phyloP scores from a whole-genome alignment of 1,284 basidiomycete genomes.

The Cryptococcus floricola region DNA sequence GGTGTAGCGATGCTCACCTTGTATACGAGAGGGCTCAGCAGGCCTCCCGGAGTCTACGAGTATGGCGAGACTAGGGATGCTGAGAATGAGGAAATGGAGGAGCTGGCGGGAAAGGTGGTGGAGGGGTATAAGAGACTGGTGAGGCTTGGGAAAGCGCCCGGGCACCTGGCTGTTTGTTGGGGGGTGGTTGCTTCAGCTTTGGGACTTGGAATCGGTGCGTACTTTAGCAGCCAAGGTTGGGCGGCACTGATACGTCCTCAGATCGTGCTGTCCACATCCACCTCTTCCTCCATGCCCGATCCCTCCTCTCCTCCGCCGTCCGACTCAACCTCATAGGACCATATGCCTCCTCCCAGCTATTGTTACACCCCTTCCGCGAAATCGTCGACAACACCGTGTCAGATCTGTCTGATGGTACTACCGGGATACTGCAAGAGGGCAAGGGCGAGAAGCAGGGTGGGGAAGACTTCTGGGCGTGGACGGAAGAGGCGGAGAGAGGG shows the following conservation, averaged over 20 bases:
- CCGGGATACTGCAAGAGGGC: constrained; percentile 22
- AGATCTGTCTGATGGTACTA: constrained; percentile 43
- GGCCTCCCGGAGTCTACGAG: constrained; percentile 46
- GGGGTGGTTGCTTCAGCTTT: constrained; percentile 76
- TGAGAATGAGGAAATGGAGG: constrained; percentile 15
- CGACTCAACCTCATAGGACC: constrained; percentile 89
- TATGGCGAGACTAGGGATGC: constrained; percentile 14
- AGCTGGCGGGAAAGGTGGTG: constrained; percentile 51
- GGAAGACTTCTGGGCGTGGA: constrained; percentile 40
- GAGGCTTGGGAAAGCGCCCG: constrained; percentile 62
- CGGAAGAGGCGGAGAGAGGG: constrained; percentile 37
- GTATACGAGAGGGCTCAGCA: constrained; percentile 73
- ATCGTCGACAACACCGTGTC: constrained; percentile 60
- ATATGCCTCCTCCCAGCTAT: constrained; percentile 83
- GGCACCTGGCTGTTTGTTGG: constrained; percentile 88
- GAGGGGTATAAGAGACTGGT: constrained; percentile 65
- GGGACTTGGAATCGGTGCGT: constrained; percentile 66
- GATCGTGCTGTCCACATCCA: constrained; percentile 68
- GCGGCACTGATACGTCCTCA: constrained; percentile 3
- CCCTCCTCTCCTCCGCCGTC: constrained; percentile 83
- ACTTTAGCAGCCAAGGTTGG: not conserved
- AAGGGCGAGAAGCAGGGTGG: constrained; percentile 22
- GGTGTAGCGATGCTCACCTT: constrained; percentile 89
- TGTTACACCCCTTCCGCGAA: constrained; percentile 66
- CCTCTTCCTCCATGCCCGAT: constrained; percentile 86